These are phyloP conservation scores for Helichrysum umbraculigerum DNA, from an alignment of 129 eudicot genomes.

Conservation along the genomic window DNA sequence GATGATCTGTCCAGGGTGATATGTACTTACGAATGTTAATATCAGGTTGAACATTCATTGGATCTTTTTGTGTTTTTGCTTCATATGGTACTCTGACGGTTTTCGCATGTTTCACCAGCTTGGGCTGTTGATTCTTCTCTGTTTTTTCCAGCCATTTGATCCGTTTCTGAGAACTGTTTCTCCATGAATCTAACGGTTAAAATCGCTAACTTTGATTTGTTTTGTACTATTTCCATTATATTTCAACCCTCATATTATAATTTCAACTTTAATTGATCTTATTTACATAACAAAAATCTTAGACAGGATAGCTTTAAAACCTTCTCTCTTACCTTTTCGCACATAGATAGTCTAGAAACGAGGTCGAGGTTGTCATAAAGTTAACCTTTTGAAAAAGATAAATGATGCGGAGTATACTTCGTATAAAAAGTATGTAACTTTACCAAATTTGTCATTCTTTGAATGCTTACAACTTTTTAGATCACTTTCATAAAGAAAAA, in stretches of 20 bases:
- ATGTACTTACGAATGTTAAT: conserved; percentile 47
- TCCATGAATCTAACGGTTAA: neutral
- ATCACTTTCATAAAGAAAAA: neutral
- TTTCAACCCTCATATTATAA: neutral
- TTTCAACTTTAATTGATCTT: neutral
- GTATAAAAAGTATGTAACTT: no score
- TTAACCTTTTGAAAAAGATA: no score
- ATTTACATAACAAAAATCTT: neutral
- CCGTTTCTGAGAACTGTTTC: neutral
- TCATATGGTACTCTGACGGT: neutral
- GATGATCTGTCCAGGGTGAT: conserved; percentile 25
- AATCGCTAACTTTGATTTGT: neutral
- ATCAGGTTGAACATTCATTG: conserved; percentile 37
- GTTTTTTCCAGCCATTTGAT: neutral
- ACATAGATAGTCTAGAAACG: neutral
- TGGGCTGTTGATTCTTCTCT: neutral
- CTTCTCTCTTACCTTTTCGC: neutral
- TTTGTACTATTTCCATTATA: conserved; percentile 12
- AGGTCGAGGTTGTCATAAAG: no score
- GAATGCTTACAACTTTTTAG: neutral
- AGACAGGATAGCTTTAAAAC: neutral
- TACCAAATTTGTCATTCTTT: neutral
- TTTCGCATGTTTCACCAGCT: neutral
- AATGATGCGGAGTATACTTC: no score
- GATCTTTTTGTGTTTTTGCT: conserved; percentile 17